A percentile compares a stretch with the other conserved stretches of the same genome.
These are phyloP conservation scores for Aspergillus quadrilineatus DNA, from an alignment of 2,329 filamentous ascomycete genomes.

Conservation along the genomic window DNA sequence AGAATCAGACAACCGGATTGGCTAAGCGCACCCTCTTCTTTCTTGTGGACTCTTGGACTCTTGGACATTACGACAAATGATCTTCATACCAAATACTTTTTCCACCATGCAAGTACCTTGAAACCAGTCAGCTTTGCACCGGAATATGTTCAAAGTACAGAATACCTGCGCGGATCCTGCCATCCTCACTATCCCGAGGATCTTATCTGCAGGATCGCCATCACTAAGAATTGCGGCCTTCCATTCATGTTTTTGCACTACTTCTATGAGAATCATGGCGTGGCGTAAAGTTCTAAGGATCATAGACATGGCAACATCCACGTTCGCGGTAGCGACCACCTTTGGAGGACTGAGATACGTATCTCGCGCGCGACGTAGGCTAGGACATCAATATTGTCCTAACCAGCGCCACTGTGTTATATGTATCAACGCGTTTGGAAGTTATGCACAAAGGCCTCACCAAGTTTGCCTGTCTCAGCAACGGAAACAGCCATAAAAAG, in stretches of 20 bases:
- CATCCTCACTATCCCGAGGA: too few relatives aligned
- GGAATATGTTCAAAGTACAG: too few relatives aligned
- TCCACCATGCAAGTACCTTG: too few relatives aligned
- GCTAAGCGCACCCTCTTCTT: too few relatives aligned
- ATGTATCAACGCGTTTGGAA: background rate
- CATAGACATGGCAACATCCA: constrained; percentile 72
- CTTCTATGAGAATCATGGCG: background rate
- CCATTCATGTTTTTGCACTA: background rate
- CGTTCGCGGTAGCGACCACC: constrained; percentile 30
- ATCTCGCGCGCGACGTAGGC: constrained; percentile 67
- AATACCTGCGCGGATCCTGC: too few relatives aligned
- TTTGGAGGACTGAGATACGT: constrained; percentile 59
- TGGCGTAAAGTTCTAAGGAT: constrained; percentile 62
- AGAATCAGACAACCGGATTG: background rate
- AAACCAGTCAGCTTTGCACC: too few relatives aligned
- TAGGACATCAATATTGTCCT: constrained; percentile 69
- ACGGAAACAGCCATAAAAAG: too few relatives aligned
- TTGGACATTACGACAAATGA: too few relatives aligned
- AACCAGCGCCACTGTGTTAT: constrained; percentile 33
- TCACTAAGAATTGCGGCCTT: background rate
- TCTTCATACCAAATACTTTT: too few relatives aligned
- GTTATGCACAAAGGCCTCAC: background rate
- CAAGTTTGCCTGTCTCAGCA: background rate
- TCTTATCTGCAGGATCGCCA: too few relatives aligned
- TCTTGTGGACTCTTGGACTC: too few relatives aligned